Conservation (phyloP, 225 moss, liverwort and hornwort species). For the Bryum argenteum region DNA sequence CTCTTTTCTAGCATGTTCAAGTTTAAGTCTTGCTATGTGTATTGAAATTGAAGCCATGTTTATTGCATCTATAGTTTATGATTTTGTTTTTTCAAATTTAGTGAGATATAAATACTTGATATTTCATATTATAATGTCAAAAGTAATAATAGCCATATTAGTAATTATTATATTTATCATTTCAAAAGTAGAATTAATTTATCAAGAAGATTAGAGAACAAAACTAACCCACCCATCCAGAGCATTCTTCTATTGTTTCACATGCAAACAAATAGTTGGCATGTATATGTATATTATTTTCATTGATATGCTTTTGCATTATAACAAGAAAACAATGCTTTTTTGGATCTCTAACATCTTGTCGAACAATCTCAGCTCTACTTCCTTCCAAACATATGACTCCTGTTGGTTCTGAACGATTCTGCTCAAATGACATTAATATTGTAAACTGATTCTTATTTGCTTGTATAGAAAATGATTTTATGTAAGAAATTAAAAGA, state of each 20-base stretch:
- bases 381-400: constrained; percentile 42
- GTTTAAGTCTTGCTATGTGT: constrained; percentile 46
- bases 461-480: too few relatives aligned
- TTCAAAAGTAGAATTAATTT: too few relatives aligned
- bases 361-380: constrained; percentile 26
- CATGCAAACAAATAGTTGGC: constrained; percentile 37
- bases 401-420: constrained; percentile 36
- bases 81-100: background rate
- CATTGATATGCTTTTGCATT: constrained; percentile 29
- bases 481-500: too few relatives aligned
- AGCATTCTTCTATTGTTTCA: constrained; percentile 33
- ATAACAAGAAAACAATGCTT: constrained; percentile 36
- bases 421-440: constrained; percentile 2
- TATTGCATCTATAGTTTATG: constrained; percentile 18
- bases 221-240: constrained; percentile 47
- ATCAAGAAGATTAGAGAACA: background rate
- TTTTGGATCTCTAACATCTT: background rate
- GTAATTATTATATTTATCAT: too few relatives aligned
- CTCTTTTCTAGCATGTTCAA: constrained; percentile 48
- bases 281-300: constrained; percentile 2
- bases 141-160: too few relatives aligned
- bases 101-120: too few relatives aligned
- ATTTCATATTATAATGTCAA: too few relatives aligned
- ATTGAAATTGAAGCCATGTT: constrained; percentile 33
- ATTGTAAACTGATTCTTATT: too few relatives aligned